These are phyloP conservation scores for Ophiostoma sp. DNA, from an alignment of 2,329 filamentous ascomycete species.

Conservation along the genomic window DNA sequence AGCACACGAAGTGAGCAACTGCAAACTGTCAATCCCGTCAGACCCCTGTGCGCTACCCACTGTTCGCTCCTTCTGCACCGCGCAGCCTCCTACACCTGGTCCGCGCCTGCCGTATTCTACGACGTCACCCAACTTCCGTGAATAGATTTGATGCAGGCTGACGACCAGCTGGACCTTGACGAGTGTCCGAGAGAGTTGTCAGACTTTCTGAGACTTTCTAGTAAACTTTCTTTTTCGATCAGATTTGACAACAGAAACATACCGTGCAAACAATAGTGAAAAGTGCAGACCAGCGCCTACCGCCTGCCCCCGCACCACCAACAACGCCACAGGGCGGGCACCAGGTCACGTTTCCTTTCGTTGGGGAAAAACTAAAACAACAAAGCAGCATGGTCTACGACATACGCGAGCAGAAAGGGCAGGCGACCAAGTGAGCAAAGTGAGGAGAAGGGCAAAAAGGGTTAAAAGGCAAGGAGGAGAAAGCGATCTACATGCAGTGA, in stretches of 20 bases:
- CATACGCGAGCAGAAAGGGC: background rate
- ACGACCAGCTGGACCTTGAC: background rate
- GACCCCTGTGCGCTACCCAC: background rate
- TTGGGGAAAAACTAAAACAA: background rate
- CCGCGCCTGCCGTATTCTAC: background rate
- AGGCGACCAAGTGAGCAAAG: background rate
- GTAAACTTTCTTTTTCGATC: background rate
- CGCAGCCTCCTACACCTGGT: background rate
- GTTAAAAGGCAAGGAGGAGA: background rate
- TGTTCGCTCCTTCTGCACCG: background rate
- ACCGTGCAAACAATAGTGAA: background rate
- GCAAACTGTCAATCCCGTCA: background rate
- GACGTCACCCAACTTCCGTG: background rate
- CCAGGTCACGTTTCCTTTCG: slow-evolving; percentile 15
- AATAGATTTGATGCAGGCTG: background rate
- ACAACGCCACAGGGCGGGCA: background rate
- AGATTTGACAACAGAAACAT: background rate
- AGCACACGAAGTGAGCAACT: background rate
- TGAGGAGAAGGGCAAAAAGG: background rate
- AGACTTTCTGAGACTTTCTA: background rate
- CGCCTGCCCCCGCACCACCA: background rate
- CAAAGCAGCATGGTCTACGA: background rate
- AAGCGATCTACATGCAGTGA: slow-evolving; percentile 3
- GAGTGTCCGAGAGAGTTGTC: background rate
- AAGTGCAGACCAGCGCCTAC: background rate